Evolutionary conservation across 306 rosid species (phyloP), one percentile per base, ranked within the genome.

Genomic region (Glycine tomentella): DNA sequence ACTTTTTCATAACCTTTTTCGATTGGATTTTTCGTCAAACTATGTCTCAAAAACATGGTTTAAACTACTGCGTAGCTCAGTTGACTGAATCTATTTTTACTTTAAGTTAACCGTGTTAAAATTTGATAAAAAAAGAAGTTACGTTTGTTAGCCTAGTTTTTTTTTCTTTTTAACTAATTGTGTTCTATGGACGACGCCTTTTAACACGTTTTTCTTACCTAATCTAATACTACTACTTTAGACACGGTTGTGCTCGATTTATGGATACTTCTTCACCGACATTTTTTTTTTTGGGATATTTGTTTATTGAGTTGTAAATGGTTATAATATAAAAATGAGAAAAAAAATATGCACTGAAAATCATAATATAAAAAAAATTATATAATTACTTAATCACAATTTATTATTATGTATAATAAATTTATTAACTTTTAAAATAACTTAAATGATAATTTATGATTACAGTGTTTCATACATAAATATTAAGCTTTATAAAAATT

Each of bases 201-300:
- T 36, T 65, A 12, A 63, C 69, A 65, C 49, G 31, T 38, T 67
- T 66, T 42, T 42, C 8, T 67, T 67, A 67, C 31, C 52, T 8
- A 44, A 45, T 44, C 50, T 45, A 46, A 46, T 46, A 9, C 72
- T 16, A 3, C 52, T 9, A 3, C 20, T 63, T 15, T 44, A 67
- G 8, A 42, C 34, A 45, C 5, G 2, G 9, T 67, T 15, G 53
- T 10, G 1, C 15, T 45, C 9, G 7, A 45, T 44, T 44, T 44
- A 4, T 45, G 38, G 9, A 16, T 68, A 45, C 14, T 68, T 45
- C 74, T 45, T 68, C 74, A 68, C 74, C 74, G 74, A 68, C 74
- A 68, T 38, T 45, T 68, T 36, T 68, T 36, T 46, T 68, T 68
- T 44, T 40, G 9, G 7, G 50, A 1, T 42, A n/a, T 42, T 67